Percentiles rank a stretch among this genome's conserved stretches.
Evolutionary conservation across 2,329 filamentous ascomycete species (phyloP).

Genomic region (Stachybotrys elegans): DNA sequence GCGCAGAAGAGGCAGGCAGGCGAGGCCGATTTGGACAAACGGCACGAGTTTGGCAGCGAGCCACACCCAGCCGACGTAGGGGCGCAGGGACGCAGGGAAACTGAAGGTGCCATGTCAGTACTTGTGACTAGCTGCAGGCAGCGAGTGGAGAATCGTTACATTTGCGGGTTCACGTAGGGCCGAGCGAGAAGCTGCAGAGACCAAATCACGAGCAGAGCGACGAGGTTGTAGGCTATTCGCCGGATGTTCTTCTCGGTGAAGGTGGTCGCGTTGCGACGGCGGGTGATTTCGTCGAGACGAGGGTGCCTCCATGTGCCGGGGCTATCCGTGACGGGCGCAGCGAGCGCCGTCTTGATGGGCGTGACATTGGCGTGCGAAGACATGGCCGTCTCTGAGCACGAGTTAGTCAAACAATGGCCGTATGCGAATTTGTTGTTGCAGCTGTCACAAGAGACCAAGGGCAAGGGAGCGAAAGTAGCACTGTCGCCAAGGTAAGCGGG

Average conservation of each 20-base stretch:
- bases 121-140: constrained; percentile 1
- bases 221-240: constrained; percentile 63
- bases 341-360: constrained; percentile 35
- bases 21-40: constrained; percentile 64
- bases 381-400: too few relatives aligned
- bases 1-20: constrained; percentile 67
- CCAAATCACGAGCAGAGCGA: constrained; percentile 37
- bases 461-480: too few relatives aligned
- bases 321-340: constrained; percentile 39
- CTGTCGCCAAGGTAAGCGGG: too few relatives aligned
- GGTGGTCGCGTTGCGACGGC: constrained; percentile 69
- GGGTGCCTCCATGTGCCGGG: constrained; percentile 90
- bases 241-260: constrained; percentile 76
- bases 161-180: constrained; percentile 29
- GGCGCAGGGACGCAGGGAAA: constrained; percentile 22
- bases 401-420: too few relatives aligned
- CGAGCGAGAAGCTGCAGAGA: constrained; percentile 27
- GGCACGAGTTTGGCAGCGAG: constrained; percentile 51
- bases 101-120: constrained; percentile 15
- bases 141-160: constrained; percentile 34
- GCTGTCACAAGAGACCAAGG: too few relatives aligned
- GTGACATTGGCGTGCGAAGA: too few relatives aligned
- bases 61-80: constrained; percentile 39
- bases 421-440: too few relatives aligned
- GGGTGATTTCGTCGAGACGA: constrained; percentile 78